phyloP scores from a whole-genome alignment of 768 basidiomycete species.

The Lactifluus subvellereus region DNA sequence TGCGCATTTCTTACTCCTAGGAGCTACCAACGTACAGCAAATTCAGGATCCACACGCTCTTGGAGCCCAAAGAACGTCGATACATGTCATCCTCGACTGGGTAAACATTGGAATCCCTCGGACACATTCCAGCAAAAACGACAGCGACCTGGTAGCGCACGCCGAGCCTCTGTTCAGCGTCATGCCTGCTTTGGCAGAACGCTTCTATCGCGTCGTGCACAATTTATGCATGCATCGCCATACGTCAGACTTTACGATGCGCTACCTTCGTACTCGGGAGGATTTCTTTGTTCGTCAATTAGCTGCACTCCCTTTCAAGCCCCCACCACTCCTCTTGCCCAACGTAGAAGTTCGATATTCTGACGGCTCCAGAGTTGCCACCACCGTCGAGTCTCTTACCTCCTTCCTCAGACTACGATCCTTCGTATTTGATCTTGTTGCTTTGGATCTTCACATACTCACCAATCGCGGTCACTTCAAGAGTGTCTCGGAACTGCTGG shows the following conservation, averaged over 20 bases:
- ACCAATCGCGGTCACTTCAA: slow-evolving; percentile 74
- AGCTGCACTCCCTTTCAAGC: slow-evolving; percentile 62
- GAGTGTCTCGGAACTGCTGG: slow-evolving; percentile 65
- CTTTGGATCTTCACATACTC: slow-evolving; percentile 83
- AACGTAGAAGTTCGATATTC: slow-evolving; percentile 58
- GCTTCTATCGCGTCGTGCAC: slow-evolving; percentile 74
- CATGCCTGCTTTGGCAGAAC: slow-evolving; percentile 77
- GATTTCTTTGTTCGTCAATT: slow-evolving; percentile 88
- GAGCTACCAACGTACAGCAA: slow-evolving; percentile 49
- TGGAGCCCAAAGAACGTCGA: slow-evolving; percentile 60
- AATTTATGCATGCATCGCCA: slow-evolving; percentile 84
- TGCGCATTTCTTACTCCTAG: slow-evolving; percentile 83
- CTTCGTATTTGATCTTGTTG: slow-evolving; percentile 77
- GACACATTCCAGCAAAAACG: slow-evolving; percentile 41
- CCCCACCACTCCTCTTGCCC: slow-evolving; percentile 46
- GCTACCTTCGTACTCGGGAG: slow-evolving; percentile 82
- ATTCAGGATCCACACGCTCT: slow-evolving; percentile 78
- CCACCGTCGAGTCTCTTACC: slow-evolving; percentile 61
- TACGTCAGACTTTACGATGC: slow-evolving; percentile 74
- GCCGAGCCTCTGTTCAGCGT: slow-evolving; percentile 51
- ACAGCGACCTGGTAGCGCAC: slow-evolving; percentile 29
- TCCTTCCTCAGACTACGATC: slow-evolving; percentile 81
- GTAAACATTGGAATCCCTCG: slow-evolving; percentile 68
- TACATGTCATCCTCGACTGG: slow-evolving; percentile 77
- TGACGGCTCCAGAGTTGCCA: slow-evolving; percentile 63